Percentiles rank a stretch among this genome's conserved stretches.
phyloP scores from a whole-genome alignment of 306 rosid species.

The Medicago truncatula region MtrunA17r5.0-ANR NC_053046.1:42585001-42585500 shows the following conservation, averaged over 20 bases:
- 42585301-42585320: constrained; percentile 91
- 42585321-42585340: constrained; percentile 95
- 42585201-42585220: no score
- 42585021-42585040: no score
- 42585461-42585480: constrained; percentile 28
- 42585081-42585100: no score
- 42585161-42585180: no score
- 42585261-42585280: background rate
- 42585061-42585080: no score
- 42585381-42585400: constrained; percentile 96
- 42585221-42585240: no score
- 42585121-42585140: no score
- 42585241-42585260: constrained; percentile 7
- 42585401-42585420: constrained; percentile 87
- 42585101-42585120: no score
- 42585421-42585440: constrained; percentile 33
- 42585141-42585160: no score
- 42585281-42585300: constrained; percentile 76
- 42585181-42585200: no score
- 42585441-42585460: constrained; percentile 29
- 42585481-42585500: constrained; percentile 12
- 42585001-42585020: no score
- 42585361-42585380: constrained; percentile 98
- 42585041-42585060: no score
- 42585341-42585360: constrained; percentile 97